Evolutionary conservation across 2,329 filamentous ascomycete species (phyloP).

Genomic region (Trichoderma sp.): DNA sequence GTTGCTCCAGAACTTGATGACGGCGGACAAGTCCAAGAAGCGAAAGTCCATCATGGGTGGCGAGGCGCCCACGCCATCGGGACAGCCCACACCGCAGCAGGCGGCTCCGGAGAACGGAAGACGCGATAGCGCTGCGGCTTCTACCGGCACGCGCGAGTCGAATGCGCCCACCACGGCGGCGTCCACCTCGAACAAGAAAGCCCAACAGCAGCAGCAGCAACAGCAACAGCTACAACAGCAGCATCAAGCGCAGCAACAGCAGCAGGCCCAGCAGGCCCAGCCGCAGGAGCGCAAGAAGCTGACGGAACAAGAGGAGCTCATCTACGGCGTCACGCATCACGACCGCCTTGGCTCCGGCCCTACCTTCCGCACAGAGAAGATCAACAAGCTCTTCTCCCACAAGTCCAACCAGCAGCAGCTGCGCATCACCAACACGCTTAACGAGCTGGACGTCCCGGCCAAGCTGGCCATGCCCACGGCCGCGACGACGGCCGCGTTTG

Average conservation of each 20-base stretch:
- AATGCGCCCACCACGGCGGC: slow-evolving; percentile 42
- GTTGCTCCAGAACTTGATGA: slow-evolving; percentile 79
- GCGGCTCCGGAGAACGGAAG: slow-evolving; percentile 46
- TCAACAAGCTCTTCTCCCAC: slow-evolving; percentile 75
- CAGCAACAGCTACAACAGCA: slow-evolving; percentile 39
- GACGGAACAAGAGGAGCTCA: slow-evolving; percentile 70
- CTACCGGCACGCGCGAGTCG: slow-evolving; percentile 44
- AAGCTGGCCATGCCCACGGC: slow-evolving; percentile 74
- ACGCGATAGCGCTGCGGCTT: slow-evolving; percentile 58
- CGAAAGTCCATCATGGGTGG: slow-evolving; percentile 68
- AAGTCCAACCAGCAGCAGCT: slow-evolving; percentile 76
- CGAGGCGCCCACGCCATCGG: slow-evolving; percentile 53
- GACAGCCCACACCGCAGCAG: slow-evolving; percentile 43
- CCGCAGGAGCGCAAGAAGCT: slow-evolving; percentile 68
- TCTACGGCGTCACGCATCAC: slow-evolving; percentile 83
- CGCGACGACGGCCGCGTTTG: slow-evolving; percentile 71
- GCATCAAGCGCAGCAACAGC: slow-evolving; percentile 38
- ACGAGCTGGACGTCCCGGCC: slow-evolving; percentile 70
- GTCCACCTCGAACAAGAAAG: slow-evolving; percentile 55
- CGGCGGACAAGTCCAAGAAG: slow-evolving; percentile 86
- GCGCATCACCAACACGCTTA: slow-evolving; percentile 72
- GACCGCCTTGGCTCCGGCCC: slow-evolving; percentile 85
- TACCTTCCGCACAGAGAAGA: slow-evolving; percentile 82
- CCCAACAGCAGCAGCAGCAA: slow-evolving; percentile 40
- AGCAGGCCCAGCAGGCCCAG: slow-evolving; percentile 37